Percentiles rank a stretch among this genome's conserved stretches.
Evolutionary conservation across 2,329 filamentous ascomycete genomes (phyloP).

Genomic region (Colletotrichum lindemuthianum): DNA sequence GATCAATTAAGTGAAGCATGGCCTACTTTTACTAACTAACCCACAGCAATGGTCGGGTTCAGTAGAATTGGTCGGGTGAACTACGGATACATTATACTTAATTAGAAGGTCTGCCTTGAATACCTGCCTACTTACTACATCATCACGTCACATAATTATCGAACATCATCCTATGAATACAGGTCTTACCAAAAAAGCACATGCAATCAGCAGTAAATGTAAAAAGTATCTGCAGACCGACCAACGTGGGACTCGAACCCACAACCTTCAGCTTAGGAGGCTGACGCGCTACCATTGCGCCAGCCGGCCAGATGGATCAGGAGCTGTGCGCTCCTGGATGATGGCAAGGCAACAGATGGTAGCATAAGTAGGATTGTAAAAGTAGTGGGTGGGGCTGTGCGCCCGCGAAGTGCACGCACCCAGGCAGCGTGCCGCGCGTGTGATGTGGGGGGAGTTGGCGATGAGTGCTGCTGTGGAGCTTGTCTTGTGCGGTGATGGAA

Average conservation of each 20-base stretch:
- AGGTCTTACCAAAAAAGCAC: not conserved
- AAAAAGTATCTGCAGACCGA: slow-evolving; percentile 14
- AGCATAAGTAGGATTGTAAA: not conserved
- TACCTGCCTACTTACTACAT: too few species aligned
- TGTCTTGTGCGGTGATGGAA: too few species aligned
- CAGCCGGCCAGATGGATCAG: slow-evolving; percentile 24
- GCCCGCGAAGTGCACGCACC: too few species aligned
- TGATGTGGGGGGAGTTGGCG: not conserved
- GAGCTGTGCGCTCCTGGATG: slow-evolving; percentile 3
- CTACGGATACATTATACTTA: too few species aligned
- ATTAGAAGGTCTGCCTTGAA: too few species aligned
- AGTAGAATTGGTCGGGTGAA: too few species aligned
- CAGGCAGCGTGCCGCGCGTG: not conserved
- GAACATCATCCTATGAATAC: not conserved
- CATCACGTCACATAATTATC: not conserved
- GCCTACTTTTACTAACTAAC: too few species aligned
- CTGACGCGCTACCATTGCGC: slow-evolving; percentile 36
- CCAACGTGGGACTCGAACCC: slow-evolving; percentile 37
- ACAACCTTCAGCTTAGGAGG: slow-evolving; percentile 36
- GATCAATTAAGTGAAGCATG: too few species aligned
- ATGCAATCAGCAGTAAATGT: not conserved
- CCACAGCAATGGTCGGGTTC: too few species aligned
- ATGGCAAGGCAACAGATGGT: not conserved
- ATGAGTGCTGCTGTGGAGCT: not conserved
- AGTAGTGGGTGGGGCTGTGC: not conserved